Percentiles rank a stretch among this genome's conserved stretches.
Evolutionary conservation across 2,329 filamentous ascomycete species (phyloP).

Genomic region (Diaporthe nobilis): DNA sequence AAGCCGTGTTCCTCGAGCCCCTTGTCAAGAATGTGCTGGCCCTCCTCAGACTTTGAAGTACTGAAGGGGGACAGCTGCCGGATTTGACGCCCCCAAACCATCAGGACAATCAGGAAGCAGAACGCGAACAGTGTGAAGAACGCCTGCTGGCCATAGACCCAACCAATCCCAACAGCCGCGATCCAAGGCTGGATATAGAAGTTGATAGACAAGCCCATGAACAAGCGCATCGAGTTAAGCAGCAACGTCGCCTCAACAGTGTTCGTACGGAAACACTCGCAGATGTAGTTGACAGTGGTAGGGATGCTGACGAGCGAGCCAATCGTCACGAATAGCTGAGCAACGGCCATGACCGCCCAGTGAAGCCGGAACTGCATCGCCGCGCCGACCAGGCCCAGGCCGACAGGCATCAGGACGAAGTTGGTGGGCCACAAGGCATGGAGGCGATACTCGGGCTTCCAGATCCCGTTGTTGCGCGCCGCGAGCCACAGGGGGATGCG

Average conservation of each 20-base stretch:
- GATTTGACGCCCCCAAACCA: slow-evolving; percentile 48
- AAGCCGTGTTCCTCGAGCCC: slow-evolving; percentile 6
- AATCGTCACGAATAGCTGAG: slow-evolving; percentile 56
- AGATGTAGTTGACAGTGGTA: slow-evolving; percentile 51
- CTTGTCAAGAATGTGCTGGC: slow-evolving; percentile 28
- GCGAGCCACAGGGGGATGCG: slow-evolving; percentile 54
- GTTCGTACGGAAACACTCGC: slow-evolving; percentile 53
- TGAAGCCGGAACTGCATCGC: slow-evolving; percentile 57
- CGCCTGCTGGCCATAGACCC: slow-evolving; percentile 58
- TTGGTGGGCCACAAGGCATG: slow-evolving; percentile 49
- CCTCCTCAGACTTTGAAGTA: slow-evolving; percentile 42
- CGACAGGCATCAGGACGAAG: slow-evolving; percentile 51
- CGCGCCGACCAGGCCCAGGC: slow-evolving; percentile 55
- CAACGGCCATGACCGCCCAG: slow-evolving; percentile 57
- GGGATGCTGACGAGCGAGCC: slow-evolving; percentile 51
- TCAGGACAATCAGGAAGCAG: slow-evolving; percentile 47
- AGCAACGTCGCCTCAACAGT: slow-evolving; percentile 54
- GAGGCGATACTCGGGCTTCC: slow-evolving; percentile 58
- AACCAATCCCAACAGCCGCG: slow-evolving; percentile 51
- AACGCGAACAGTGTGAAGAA: slow-evolving; percentile 52
- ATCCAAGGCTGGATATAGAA: slow-evolving; percentile 58
- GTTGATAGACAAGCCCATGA: slow-evolving; percentile 54
- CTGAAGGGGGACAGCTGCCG: slow-evolving; percentile 40
- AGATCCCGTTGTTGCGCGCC: slow-evolving; percentile 48
- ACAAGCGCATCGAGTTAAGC: slow-evolving; percentile 53